Evolutionary conservation across 2,329 filamentous ascomycete species (phyloP), one percentile per base, ranked within the genome.

Genomic region (Furcasterigmium sp.): DNA sequence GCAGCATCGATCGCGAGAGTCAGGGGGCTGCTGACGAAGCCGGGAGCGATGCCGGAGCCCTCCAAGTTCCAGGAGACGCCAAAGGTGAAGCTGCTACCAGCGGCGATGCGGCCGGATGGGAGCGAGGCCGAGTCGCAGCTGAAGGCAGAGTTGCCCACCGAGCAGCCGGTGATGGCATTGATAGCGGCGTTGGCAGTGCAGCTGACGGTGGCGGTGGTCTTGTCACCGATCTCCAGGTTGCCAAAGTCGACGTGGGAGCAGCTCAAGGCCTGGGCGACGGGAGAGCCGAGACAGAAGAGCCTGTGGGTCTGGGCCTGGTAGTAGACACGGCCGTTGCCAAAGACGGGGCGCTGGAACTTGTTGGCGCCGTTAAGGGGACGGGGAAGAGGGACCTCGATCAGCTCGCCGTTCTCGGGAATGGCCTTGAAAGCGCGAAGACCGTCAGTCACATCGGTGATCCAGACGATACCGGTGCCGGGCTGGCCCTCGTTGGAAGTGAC

Each of bases 201-300:
- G 19, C 51, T 60, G 32, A 70, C 53, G 3, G 44, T 60, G 11
- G 52, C 39, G 2, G 53, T 61, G 17, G 52, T 55, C 7, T 53
- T 53, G 9, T 51, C 53, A 2, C 64, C 64, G 32, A 65, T 58
- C 3, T 59, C 53, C 3, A 68, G 50, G 30, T 55, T 51, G 5
- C 65, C 65, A 49, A 69, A 70, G 30, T 66, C 53, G 15, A 68
- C 56, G 5, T 64, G 64, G 19, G 59, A 58, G 44, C 68, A 70
- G 42, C 58, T 62, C 13, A 70, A 47, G 4, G 68, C 62, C 5
- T 66, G 45, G 39, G 65, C 63, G 37, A 70, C 67, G 4, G 68
- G 67, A 11, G 65, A 65, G 7, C 64, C 64, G 17, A 64, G 49
- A 29, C 57, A 59, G 14, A 61, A 53, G 11, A 65, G 46, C 37